These are phyloP conservation scores for Candida silvicultrix DNA, from an alignment of 805 yeast species.

Conservation along the genomic window DNA sequence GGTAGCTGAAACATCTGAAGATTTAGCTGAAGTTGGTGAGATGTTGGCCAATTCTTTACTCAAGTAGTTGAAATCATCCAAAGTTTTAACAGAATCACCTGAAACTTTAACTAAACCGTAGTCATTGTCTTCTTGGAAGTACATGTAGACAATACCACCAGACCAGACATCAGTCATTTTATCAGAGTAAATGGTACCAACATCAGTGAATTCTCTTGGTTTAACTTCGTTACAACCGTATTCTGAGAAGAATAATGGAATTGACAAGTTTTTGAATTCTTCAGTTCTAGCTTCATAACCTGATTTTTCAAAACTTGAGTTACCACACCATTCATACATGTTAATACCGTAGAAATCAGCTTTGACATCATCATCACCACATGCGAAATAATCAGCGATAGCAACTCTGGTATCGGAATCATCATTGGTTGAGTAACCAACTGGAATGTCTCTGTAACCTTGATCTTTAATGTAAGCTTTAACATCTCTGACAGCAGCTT, in stretches of 20 bases:
- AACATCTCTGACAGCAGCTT: constrained; percentile 84
- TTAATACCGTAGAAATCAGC: constrained; percentile 80
- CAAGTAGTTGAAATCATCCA: constrained; percentile 54
- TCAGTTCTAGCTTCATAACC: constrained; percentile 70
- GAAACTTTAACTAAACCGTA: constrained; percentile 69
- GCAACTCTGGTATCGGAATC: constrained; percentile 64
- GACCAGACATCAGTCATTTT: constrained; percentile 90
- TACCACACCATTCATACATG: constrained; percentile 88
- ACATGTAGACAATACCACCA: constrained; percentile 92
- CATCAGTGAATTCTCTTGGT: constrained; percentile 78
- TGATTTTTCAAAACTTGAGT: constrained; percentile 47
- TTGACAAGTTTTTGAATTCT: constrained; percentile 65
- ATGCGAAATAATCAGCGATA: constrained; percentile 74
- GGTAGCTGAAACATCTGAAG: constrained; percentile 30
- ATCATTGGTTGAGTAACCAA: constrained; percentile 86
- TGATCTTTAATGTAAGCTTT: constrained; percentile 61
- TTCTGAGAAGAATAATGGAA: constrained; percentile 83
- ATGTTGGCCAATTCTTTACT: constrained; percentile 46
- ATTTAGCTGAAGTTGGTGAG: constrained; percentile 41
- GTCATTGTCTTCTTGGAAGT: constrained; percentile 75
- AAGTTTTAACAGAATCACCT: constrained; percentile 46
- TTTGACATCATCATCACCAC: constrained; percentile 54
- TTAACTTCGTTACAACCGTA: constrained; percentile 74
- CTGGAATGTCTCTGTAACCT: constrained; percentile 69
- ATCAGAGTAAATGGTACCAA: constrained; percentile 54